Evolutionary conservation across 495 filamentous ascomycete genomes (phyloP).

Genomic region (Penicillium psychrofluorescens): DNA sequence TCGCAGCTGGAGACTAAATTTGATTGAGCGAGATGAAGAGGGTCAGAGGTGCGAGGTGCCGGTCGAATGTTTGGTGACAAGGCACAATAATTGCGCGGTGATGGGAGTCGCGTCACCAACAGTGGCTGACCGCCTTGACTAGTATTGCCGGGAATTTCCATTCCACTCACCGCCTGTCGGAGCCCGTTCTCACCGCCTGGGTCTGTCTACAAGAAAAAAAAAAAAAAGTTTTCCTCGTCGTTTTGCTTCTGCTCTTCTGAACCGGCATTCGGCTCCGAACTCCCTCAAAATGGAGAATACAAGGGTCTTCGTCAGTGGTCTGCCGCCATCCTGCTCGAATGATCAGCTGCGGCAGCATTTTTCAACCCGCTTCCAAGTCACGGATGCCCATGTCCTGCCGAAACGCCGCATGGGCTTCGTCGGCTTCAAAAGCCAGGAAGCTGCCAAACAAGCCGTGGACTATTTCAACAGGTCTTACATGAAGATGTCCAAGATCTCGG

Average conservation of each 20-base stretch:
- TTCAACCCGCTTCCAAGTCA: slow-evolving; percentile 64
- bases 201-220: slow-evolving; percentile 9
- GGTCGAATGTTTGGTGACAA: not conserved
- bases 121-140: not conserved
- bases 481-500: slow-evolving; percentile 89
- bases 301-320: slow-evolving; percentile 83
- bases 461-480: slow-evolving; percentile 95
- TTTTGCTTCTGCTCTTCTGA: slow-evolving; percentile 15
- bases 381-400: slow-evolving; percentile 84
- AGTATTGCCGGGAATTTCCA: not conserved
- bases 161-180: not conserved
- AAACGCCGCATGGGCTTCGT: slow-evolving; percentile 91
- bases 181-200: not conserved
- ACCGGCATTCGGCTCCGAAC: slow-evolving; percentile 10
- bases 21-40: not conserved
- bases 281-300: slow-evolving; percentile 42
- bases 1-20: slow-evolving; percentile 6
- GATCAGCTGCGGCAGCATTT: slow-evolving; percentile 89
- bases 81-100: not conserved
- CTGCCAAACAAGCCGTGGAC: slow-evolving; percentile 73
- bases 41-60: too few relatives aligned
- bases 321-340: slow-evolving; percentile 64
- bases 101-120: not conserved
- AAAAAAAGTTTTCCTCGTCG: slow-evolving; percentile 22
- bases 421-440: slow-evolving; percentile 78